These are phyloP conservation scores for Phaeosphaeria sp. DNA, from an alignment of 2,329 filamentous ascomycete genomes.

Conservation along the genomic window DNA sequence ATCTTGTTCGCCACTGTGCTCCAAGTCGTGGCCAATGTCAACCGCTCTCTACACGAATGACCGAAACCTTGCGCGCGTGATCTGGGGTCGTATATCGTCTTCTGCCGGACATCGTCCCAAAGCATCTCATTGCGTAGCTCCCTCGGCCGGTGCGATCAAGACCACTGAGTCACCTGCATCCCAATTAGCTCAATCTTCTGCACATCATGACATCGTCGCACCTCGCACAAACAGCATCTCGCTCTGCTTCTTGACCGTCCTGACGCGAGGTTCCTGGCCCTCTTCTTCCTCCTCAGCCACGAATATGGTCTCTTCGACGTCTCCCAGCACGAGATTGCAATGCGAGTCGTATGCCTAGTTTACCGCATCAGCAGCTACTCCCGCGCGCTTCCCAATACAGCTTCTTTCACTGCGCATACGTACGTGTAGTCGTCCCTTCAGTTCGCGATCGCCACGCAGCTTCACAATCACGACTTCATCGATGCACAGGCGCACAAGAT, in stretches of 20 bases:
- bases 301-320: slow-evolving; percentile 97
- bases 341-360: slow-evolving; percentile 94
- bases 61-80: not conserved
- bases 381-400: not conserved
- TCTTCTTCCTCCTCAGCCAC: slow-evolving; percentile 87
- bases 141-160: slow-evolving; percentile 53
- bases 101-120: slow-evolving; percentile 7
- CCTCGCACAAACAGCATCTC: slow-evolving; percentile 99
- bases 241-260: slow-evolving; percentile 93
- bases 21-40: not conserved
- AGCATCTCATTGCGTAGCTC: slow-evolving; percentile 32
- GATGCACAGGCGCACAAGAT: slow-evolving; percentile 90
- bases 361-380: slow-evolving; percentile 13
- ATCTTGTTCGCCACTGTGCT: slow-evolving; percentile 21
- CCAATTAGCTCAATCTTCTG: slow-evolving; percentile 2
- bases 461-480: slow-evolving; percentile 98
- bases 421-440: slow-evolving; percentile 95
- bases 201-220: slow-evolving; percentile 46
- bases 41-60: not conserved
- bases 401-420: slow-evolving; percentile 18
- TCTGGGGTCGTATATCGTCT: not conserved
- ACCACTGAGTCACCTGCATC: slow-evolving; percentile 58
- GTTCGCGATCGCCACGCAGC: slow-evolving; percentile 90
- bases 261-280: slow-evolving; percentile 63
- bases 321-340: slow-evolving; percentile 94